These are phyloP conservation scores for Cichorium intybus DNA, from an alignment of 140 eudicot genomes.

Conservation along the genomic window DNA sequence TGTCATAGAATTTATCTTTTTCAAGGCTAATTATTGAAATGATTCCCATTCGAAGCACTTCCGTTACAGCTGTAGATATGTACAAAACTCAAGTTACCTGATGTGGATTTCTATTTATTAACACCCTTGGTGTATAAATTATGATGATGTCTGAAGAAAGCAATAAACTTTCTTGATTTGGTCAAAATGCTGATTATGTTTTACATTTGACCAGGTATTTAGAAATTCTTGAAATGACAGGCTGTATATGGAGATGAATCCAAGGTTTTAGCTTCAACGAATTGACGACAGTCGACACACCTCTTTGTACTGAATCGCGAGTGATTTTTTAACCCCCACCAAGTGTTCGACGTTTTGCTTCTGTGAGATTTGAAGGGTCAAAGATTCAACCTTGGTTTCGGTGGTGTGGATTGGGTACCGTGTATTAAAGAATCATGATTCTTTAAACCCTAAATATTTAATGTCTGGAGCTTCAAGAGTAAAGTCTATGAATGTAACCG, in stretches of 20 bases:
- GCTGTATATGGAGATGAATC: neutral
- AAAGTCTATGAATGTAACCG: slow-evolving; percentile 45
- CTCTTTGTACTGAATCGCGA: neutral
- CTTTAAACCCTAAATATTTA: slow-evolving; percentile 7
- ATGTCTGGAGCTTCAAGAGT: slow-evolving; percentile 59
- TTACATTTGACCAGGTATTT: slow-evolving; percentile 12
- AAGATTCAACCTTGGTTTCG: slow-evolving; percentile 22
- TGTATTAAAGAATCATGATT: neutral
- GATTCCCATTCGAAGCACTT: slow-evolving; percentile 26
- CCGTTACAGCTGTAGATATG: slow-evolving; percentile 20
- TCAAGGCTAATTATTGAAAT: slow-evolving; percentile 24
- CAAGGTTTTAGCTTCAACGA: neutral
- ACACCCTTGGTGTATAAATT: slow-evolving; percentile 10
- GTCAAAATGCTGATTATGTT: slow-evolving; percentile 23
- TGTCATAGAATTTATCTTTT: slow-evolving; percentile 31
- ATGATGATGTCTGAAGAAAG: slow-evolving; percentile 21
- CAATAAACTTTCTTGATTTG: slow-evolving; percentile 6
- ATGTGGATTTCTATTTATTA: slow-evolving; percentile 14
- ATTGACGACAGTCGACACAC: neutral
- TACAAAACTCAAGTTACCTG: slow-evolving; percentile 13
- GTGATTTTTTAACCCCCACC: slow-evolving; percentile 13
- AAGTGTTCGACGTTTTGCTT: slow-evolving; percentile 19
- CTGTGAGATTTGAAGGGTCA: slow-evolving; percentile 22
- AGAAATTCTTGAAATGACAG: neutral
- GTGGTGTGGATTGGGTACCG: neutral